A percentile compares a stretch with the other conserved stretches of the same genome.
These are phyloP conservation scores for Cokeromyces recurvatus DNA, from an alignment of 371 early-diverging fungal genomes.

Conservation along the genomic window DNA sequence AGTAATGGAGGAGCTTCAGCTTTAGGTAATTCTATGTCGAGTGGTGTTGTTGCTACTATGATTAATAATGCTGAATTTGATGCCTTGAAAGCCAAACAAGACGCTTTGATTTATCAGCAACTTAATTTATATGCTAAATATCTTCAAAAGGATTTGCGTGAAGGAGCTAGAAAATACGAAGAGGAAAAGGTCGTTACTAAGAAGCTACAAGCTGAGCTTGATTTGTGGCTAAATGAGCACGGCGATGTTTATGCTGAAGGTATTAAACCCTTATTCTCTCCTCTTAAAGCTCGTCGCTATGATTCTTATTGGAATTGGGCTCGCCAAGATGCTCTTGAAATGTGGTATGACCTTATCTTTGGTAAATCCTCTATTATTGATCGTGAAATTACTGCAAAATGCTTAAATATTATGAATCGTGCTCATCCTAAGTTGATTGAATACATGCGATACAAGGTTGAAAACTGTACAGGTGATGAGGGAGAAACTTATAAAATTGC, in stretches of 20 bases:
- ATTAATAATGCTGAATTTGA: slow-evolving; percentile 90
- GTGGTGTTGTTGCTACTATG: slow-evolving; percentile 60
- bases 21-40: slow-evolving; percentile 51
- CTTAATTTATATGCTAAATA: slow-evolving; percentile 86
- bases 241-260: slow-evolving; percentile 87
- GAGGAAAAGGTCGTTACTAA: slow-evolving; percentile 62
- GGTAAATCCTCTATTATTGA: slow-evolving; percentile 87
- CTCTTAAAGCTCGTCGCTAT: slow-evolving; percentile 83
- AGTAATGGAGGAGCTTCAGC: slow-evolving; percentile 54
- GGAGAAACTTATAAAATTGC: slow-evolving; percentile 82
- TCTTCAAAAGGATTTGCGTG: slow-evolving; percentile 82
- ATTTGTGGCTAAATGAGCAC: slow-evolving; percentile 87
- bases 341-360: slow-evolving; percentile 91
- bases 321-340: slow-evolving; percentile 85
- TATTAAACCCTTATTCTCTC: slow-evolving; percentile 78
- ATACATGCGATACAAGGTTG: slow-evolving; percentile 85
- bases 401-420: slow-evolving; percentile 91
- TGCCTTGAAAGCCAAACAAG: slow-evolving; percentile 76
- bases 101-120: slow-evolving; percentile 78
- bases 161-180: slow-evolving; percentile 69
- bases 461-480: slow-evolving; percentile 67
- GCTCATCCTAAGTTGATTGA: slow-evolving; percentile 74
- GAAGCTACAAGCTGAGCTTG: slow-evolving; percentile 79
- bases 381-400: slow-evolving; percentile 89
- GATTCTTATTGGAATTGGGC: slow-evolving; percentile 99